Conservation (phyloP, 225 moss, liverwort and hornwort genomes). For the Physcomitrium patens region DNA sequence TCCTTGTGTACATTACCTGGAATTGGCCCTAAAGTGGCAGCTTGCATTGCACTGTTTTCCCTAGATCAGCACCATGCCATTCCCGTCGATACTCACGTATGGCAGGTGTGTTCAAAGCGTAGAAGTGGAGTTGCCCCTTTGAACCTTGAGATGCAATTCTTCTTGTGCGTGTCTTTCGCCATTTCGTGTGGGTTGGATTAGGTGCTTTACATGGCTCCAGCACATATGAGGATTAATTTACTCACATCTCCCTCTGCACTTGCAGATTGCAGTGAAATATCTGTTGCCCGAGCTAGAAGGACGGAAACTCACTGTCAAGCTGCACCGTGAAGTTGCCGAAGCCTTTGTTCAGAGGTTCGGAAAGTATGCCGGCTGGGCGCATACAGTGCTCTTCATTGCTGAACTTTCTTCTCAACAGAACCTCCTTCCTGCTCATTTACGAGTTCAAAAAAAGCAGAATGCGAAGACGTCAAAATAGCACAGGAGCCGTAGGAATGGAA, state of each 20-base stretch:
- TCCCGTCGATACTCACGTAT: conserved; percentile 98
- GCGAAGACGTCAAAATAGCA: conserved; percentile 43
- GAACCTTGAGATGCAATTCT: neutral
- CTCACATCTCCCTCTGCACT: neutral
- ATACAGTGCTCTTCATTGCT: conserved; percentile 94
- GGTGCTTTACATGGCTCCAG: neutral
- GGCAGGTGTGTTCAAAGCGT: conserved; percentile 68
- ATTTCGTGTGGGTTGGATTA: neutral
- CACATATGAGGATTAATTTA: neutral
- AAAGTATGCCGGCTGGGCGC: conserved; percentile 98
- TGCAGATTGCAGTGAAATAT: conserved; percentile 93
- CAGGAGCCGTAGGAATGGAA: conserved; percentile 20
- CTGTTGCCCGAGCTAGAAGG: conserved; percentile 89
- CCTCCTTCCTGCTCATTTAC: conserved; percentile 75
- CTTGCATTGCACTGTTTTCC: conserved; percentile 96
- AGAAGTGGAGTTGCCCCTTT: neutral
- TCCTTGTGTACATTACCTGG: conserved; percentile 82
- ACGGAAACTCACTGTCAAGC: conserved; percentile 73
- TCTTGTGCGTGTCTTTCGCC: neutral
- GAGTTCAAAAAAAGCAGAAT: conserved; percentile 52
- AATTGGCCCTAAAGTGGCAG: conserved; percentile 96
- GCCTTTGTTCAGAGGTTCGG: conserved; percentile 91
- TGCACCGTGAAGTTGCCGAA: conserved; percentile 87
- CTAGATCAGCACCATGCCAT: conserved; percentile 99
- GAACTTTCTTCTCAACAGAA: conserved; percentile 90